A percentile compares a stretch with the other conserved stretches of the same genome.
Evolutionary conservation across 768 basidiomycete genomes (phyloP).

Genomic region (Phylloporus scabripes): DNA sequence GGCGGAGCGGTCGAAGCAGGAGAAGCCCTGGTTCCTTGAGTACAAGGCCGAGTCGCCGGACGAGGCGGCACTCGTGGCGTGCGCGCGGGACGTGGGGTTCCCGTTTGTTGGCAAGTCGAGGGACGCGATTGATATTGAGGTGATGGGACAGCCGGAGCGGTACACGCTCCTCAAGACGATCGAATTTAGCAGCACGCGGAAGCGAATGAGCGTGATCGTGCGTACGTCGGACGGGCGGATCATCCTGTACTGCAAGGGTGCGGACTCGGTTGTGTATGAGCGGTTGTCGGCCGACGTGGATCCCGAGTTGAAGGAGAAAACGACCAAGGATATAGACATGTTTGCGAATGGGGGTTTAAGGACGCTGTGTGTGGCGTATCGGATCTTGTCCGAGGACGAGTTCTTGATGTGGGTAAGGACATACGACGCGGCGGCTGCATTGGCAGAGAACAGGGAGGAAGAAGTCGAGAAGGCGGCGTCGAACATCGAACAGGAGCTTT

Average conservation of each 20-base stretch:
- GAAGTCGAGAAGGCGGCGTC: constrained; percentile 88
- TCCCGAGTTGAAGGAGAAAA: constrained; percentile 64
- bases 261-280: constrained; percentile 91
- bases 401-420: constrained; percentile 72
- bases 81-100: constrained; percentile 90
- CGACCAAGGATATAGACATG: constrained; percentile 81
- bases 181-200: constrained; percentile 92
- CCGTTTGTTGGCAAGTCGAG: constrained; percentile 77
- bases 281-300: constrained; percentile 78
- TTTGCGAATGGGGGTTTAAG: constrained; percentile 92
- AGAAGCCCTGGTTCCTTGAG: constrained; percentile 57
- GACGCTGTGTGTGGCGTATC: constrained; percentile 85
- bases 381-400: constrained; percentile 76
- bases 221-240: constrained; percentile 79
- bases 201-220: constrained; percentile 92
- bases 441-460: constrained; percentile 79
- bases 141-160: constrained; percentile 82
- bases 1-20: constrained; percentile 66
- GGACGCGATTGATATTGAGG: constrained; percentile 80
- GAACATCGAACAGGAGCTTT: constrained; percentile 72
- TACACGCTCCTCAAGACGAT: constrained; percentile 75
- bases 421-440: constrained; percentile 78
- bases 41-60: constrained; percentile 98
- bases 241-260: constrained; percentile 92
- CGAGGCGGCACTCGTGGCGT: constrained; percentile 89